Conservation (phyloP, 352 stramenopile species). For the Phytophthora chlamydospora region DNA sequence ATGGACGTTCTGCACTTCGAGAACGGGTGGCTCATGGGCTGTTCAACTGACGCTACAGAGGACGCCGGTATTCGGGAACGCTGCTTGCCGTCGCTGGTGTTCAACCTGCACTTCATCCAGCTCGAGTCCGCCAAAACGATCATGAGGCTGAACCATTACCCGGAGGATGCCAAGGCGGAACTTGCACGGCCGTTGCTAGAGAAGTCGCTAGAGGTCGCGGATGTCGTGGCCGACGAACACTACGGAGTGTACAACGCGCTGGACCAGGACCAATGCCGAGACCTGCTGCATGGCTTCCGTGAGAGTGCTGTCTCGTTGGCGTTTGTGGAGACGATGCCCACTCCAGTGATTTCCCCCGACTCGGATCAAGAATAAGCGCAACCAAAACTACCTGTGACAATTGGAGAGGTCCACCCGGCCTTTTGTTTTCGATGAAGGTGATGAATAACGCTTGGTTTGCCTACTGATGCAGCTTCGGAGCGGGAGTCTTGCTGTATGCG, state of each 20-base stretch:
- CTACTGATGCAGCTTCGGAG: conserved; percentile 16
- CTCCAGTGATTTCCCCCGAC: conserved; percentile 13
- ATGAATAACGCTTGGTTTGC: conserved; percentile 3
- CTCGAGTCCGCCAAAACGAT: conserved; percentile 77
- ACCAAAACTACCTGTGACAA: conserved; percentile 28
- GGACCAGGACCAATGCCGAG: conserved; percentile 64
- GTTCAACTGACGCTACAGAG: conserved; percentile 48
- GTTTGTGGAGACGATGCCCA: conserved; percentile 52
- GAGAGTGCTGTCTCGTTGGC: conserved; percentile 72
- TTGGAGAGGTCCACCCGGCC: conserved; percentile 31
- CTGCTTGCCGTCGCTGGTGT: conserved; percentile 74
- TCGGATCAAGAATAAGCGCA: conserved; percentile 35
- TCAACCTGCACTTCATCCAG: conserved; percentile 80
- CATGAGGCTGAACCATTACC: conserved; percentile 74
- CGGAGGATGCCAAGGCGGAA: conserved; percentile 54
- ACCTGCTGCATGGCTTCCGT: conserved; percentile 69
- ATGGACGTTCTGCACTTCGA: conserved; percentile 84
- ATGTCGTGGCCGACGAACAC: conserved; percentile 80
- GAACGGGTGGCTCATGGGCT: conserved; percentile 73
- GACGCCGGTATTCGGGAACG: conserved; percentile 49
- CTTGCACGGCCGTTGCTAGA: conserved; percentile 66
- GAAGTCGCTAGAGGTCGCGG: conserved; percentile 77
- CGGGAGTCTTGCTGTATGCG: conserved; percentile 40
- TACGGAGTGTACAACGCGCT: conserved; percentile 72
- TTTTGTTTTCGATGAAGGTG: conserved; percentile 16